Conservation (phyloP, 2,329 filamentous ascomycete genomes). For the Calonectria hawksworthii region DNA sequence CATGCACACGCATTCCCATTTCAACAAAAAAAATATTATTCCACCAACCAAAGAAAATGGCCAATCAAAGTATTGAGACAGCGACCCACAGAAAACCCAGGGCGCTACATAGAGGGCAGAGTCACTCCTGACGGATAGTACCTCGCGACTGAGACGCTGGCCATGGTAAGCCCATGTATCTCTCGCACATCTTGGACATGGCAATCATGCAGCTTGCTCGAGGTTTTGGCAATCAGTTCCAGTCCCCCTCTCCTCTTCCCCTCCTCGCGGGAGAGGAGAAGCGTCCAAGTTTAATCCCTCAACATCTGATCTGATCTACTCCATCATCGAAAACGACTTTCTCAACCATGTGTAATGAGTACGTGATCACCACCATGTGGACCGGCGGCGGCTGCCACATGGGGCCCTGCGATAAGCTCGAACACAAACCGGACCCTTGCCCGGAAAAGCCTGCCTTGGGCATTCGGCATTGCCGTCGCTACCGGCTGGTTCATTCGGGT, state of each 20-base stretch:
- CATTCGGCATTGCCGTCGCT: neutral
- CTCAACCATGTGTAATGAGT: neutral
- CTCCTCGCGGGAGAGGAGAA: neutral
- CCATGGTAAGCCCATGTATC: neutral
- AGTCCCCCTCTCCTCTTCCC: neutral
- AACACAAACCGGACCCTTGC: neutral
- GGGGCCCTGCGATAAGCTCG: neutral
- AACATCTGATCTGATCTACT: neutral
- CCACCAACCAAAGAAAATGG: neutral
- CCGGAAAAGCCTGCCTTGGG: neutral
- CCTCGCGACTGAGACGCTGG: neutral
- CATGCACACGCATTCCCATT: neutral
- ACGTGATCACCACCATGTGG: neutral
- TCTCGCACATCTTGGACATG: neutral
- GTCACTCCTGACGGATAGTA: neutral
- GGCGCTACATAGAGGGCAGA: neutral
- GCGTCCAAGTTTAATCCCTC: neutral
- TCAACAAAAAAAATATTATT: neutral
- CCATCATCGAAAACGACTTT: neutral
- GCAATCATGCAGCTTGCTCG: neutral
- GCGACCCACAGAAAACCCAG: neutral
- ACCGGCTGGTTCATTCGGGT: neutral
- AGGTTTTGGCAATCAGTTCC: neutral
- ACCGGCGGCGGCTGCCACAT: neutral
- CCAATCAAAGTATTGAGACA: neutral